Base-by-base conservation (phyloP, 108 stramenopile species). In the Skeletonema marinoi region DNA sequence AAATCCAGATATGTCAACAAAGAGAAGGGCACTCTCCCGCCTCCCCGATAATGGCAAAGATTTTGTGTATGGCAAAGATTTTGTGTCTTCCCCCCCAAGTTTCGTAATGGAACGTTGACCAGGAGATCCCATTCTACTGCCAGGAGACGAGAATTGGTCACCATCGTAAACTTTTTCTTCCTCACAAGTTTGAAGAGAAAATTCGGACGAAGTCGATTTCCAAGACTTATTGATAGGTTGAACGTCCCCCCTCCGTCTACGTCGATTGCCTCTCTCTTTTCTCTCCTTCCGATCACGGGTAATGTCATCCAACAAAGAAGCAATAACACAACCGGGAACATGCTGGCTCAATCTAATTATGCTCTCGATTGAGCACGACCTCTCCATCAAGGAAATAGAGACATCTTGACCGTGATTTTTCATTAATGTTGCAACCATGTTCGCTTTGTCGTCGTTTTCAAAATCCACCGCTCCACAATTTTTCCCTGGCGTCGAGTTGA, bases 1-100 rank as follows among this genome's bases (percentile, higher is more conserved):
- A 60, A 96, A 96, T 4, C 96, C 96, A 3, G 88, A 86, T 30
- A 96, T 96, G 73, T 96, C 96, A 3, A 93, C 90, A 82, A 96
- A 94, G 19, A 96, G 75, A 5, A 94, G 83, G 14, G 92, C 90
- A 69, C 87, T 75, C 19, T 87, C 44, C 32, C 83, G 81, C 10
- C 56, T 70, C 30, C 74, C 63, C 54, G 78, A 41, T n/a, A 83
- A 63, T 4, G 89, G 89, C 17, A 89, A 61, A 17, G 29, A 21
- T 8, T 64, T 64, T 29, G 25, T 6, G 25, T 8, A 63, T 4
- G 89, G 89, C 17, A 89, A 61, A 17, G 29, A 21, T 8, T 64
- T 64, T 29, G 25, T 6, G 25, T 8, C 25, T 0, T 19, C 16
- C 44, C 44, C 44, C 3, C 14, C 14, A 46, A 46, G 2, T 42